These are phyloP conservation scores for Hypomyces rosellus DNA, from an alignment of 2,329 filamentous ascomycete species.

Conservation along the genomic window DNA sequence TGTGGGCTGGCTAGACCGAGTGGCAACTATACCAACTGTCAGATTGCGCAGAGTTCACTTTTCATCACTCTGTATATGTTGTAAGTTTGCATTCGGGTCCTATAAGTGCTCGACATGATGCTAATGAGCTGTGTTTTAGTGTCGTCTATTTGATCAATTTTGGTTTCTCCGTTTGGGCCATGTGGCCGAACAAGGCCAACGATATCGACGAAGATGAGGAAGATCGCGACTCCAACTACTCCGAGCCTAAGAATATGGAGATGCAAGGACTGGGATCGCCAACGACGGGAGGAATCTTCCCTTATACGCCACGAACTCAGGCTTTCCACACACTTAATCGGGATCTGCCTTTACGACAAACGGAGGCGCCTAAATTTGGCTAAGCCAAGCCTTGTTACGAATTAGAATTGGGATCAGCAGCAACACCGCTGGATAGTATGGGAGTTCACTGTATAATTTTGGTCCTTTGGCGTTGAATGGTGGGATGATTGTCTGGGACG, in stretches of 20 bases:
- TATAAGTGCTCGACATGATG: neutral
- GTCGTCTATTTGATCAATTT: constrained; percentile 56
- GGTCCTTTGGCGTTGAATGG: too few relatives aligned
- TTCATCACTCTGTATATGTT: constrained; percentile 60
- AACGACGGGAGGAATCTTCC: constrained; percentile 23
- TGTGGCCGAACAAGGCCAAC: constrained; percentile 50
- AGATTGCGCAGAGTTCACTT: constrained; percentile 62
- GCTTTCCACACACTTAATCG: constrained; percentile 60
- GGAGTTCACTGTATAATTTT: too few relatives aligned
- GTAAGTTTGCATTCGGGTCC: constrained; percentile 39
- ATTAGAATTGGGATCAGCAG: neutral
- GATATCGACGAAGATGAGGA: constrained; percentile 39
- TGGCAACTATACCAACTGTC: constrained; percentile 52
- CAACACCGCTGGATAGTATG: too few relatives aligned
- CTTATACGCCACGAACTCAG: constrained; percentile 60
- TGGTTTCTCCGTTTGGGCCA: constrained; percentile 51
- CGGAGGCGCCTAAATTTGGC: neutral
- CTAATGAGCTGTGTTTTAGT: constrained; percentile 1
- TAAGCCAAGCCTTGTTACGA: neutral
- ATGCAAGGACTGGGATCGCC: constrained; percentile 39
- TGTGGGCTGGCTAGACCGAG: constrained; percentile 55
- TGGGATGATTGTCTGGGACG: too few relatives aligned
- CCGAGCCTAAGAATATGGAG: constrained; percentile 42
- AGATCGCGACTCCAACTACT: constrained; percentile 21
- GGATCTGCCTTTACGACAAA: constrained; percentile 44